Evolutionary conservation across 2,329 filamentous ascomycete species (phyloP).

Genomic region (Polytolypa hystricis): DNA sequence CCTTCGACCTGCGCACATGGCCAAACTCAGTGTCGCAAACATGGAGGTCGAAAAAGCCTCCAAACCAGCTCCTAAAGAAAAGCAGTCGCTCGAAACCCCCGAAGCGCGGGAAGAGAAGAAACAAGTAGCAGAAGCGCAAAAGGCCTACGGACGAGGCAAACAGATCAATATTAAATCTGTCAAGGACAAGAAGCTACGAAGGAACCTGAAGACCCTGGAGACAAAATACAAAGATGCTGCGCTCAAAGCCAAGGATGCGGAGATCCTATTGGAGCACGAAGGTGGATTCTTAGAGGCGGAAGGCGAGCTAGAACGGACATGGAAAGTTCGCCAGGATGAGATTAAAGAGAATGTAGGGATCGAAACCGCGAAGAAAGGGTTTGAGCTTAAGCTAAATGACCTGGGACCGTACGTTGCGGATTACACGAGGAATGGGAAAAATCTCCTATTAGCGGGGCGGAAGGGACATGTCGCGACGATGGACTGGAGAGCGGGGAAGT

Average conservation of each 20-base stretch:
- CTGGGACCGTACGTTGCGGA: conserved; percentile 82
- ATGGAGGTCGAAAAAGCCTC: conserved; percentile 21
- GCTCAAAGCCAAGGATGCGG: conserved; percentile 81
- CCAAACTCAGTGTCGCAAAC: conserved; percentile 1
- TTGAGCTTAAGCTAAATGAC: conserved; percentile 72
- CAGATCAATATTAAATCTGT: conserved; percentile 61
- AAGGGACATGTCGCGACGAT: conserved; percentile 95
- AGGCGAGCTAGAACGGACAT: conserved; percentile 77
- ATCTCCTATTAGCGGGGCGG: conserved; percentile 72
- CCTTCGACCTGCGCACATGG: too few species aligned
- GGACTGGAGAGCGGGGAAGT: conserved; percentile 87
- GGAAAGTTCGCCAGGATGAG: conserved; percentile 82
- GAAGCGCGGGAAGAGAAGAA: conserved; percentile 31
- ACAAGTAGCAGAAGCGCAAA: conserved; percentile 45
- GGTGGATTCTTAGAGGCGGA: conserved; percentile 82
- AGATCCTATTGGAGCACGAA: conserved; percentile 82
- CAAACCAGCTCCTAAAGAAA: conserved; percentile 10
- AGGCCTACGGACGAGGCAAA: conserved; percentile 73
- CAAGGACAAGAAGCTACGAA: conserved; percentile 80
- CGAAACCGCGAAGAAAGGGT: conserved; percentile 83
- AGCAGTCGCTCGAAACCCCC: conserved; percentile 6
- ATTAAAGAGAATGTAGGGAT: conserved; percentile 63
- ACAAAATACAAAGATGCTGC: conserved; percentile 70
- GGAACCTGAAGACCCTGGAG: conserved; percentile 69
- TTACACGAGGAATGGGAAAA: conserved; percentile 79